A percentile compares a stretch with the other conserved stretches of the same genome.
Conservation (phyloP, 2,329 filamentous ascomycete genomes). For the Curvularia eragrostidis region DNA sequence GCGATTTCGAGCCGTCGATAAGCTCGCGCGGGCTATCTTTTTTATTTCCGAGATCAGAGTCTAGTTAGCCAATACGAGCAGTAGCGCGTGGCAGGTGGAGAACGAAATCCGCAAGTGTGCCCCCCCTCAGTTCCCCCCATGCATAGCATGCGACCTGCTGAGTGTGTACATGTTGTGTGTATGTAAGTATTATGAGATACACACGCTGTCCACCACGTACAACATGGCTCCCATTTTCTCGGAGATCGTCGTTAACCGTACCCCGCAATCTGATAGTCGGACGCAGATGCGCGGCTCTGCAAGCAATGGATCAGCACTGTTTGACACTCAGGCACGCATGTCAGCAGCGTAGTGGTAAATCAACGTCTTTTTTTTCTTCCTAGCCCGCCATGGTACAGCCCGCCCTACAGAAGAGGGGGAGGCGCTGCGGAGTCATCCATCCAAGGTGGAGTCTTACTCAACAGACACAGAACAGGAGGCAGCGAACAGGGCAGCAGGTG, state of each 20-base stretch:
- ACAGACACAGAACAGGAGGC: constrained; percentile 7
- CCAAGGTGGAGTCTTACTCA: constrained; percentile 5
- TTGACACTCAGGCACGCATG: constrained; percentile 15
- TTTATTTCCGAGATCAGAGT: constrained; percentile 28
- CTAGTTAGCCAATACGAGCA: constrained; percentile 11
- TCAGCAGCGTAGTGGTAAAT: neutral
- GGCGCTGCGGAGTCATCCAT: constrained; percentile 1
- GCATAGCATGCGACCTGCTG: neutral
- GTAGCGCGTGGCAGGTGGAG: constrained; percentile 14
- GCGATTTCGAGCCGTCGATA: constrained; percentile 18
- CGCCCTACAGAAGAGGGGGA: neutral
- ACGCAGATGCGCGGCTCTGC: constrained; percentile 35
- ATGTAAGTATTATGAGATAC: neutral
- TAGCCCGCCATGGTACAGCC: neutral
- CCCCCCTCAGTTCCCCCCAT: neutral
- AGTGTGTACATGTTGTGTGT: constrained; percentile 6
- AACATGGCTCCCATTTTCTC: constrained; percentile 22
- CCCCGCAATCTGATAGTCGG: constrained; percentile 22
- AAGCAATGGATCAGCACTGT: constrained; percentile 11
- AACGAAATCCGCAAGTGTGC: constrained; percentile 8
- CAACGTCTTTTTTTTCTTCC: neutral
- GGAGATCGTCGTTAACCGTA: constrained; percentile 33
- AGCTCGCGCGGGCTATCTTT: constrained; percentile 14
- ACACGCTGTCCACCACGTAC: constrained; percentile 12
- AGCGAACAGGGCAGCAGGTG: constrained; percentile 13